These are phyloP conservation scores for Favolaschia claudopus DNA, from an alignment of 768 basidiomycete species.

Conservation along the genomic window DNA sequence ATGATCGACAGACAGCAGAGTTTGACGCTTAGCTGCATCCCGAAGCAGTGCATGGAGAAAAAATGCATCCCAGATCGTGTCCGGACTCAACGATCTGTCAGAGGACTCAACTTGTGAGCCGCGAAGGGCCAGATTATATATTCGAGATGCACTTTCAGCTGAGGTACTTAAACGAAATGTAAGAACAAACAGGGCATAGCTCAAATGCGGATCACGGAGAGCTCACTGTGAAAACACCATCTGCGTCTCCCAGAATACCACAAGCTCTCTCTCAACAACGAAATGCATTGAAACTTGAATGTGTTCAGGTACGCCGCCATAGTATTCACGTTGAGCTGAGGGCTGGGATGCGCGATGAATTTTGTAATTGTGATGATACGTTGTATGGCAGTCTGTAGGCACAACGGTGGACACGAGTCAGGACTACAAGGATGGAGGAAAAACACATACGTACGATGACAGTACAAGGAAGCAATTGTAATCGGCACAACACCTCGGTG, in stretches of 20 bases:
- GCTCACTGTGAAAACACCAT: conserved; percentile 5
- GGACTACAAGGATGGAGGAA: neutral
- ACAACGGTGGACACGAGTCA: too few species aligned
- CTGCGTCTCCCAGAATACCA: neutral
- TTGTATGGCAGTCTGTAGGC: neutral
- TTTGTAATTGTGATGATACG: conserved; percentile 2
- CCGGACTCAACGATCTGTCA: neutral
- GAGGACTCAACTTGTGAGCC: neutral
- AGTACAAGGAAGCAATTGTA: neutral
- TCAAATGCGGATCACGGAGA: too few species aligned
- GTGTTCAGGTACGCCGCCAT: neutral
- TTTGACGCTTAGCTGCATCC: neutral
- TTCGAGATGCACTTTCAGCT: neutral
- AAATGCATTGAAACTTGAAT: conserved; percentile 3
- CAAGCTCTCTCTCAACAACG: neutral
- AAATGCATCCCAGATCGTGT: neutral
- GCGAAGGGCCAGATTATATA: conserved; percentile 2
- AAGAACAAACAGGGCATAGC: too few species aligned
- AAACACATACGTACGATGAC: neutral
- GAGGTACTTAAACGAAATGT: too few species aligned
- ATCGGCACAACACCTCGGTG: neutral
- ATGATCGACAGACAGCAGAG: neutral
- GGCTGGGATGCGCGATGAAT: neutral
- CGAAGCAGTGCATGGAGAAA: neutral
- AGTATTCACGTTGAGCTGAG: neutral